Conservation (phyloP, 2,329 filamentous ascomycete genomes). For the Calonectria fujianensis region DNA sequence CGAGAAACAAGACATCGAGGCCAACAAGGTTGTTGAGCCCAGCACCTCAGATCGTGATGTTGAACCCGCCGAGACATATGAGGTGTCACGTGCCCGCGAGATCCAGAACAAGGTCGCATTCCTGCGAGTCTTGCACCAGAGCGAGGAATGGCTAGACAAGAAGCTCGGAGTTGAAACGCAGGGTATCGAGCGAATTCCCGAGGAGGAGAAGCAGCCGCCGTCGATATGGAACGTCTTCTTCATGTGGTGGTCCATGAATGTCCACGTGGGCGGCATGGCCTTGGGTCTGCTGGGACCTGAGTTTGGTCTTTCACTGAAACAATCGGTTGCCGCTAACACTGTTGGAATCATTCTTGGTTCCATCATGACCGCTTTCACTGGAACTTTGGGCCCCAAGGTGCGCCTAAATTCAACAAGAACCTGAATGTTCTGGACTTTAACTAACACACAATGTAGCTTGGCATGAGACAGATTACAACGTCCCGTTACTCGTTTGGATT, state of each 20-base stretch:
- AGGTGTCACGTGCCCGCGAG: constrained; percentile 31
- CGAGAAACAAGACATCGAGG: constrained; percentile 37
- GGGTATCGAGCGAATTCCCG: constrained; percentile 36
- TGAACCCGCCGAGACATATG: background rate
- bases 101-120: constrained; percentile 21
- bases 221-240: constrained; percentile 37
- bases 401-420: background rate
- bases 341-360: constrained; percentile 29
- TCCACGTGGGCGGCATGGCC: constrained; percentile 28
- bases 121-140: constrained; percentile 23
- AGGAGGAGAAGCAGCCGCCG: constrained; percentile 36
- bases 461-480: constrained; percentile 44
- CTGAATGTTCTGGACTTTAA: background rate
- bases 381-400: constrained; percentile 36
- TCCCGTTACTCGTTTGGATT: constrained; percentile 46
- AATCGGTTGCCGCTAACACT: constrained; percentile 15
- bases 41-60: constrained; percentile 5
- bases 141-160: constrained; percentile 33
- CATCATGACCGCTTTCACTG: constrained; percentile 30
- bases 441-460: constrained; percentile 28
- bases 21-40: constrained; percentile 25
- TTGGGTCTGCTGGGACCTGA: constrained; percentile 35
- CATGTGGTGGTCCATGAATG: constrained; percentile 35
- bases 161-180: constrained; percentile 35
- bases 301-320: constrained; percentile 31